These are phyloP conservation scores for Turritis glabra DNA, from an alignment of 345 rosid species.

Conservation along the genomic window DNA sequence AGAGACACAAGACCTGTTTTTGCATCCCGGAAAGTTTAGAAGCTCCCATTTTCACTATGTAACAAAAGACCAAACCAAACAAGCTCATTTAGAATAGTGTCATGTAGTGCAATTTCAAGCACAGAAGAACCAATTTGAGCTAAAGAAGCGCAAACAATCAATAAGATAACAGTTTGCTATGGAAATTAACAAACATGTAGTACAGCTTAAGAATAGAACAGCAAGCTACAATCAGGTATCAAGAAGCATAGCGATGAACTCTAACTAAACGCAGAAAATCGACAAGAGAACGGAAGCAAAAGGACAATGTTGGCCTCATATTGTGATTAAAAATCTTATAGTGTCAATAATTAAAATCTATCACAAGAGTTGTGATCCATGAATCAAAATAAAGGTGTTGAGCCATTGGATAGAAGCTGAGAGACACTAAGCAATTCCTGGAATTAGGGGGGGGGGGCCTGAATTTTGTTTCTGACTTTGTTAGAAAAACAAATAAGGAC, in stretches of 20 bases:
- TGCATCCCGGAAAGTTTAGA: constrained; percentile 79
- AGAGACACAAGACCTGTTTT: constrained; percentile 78
- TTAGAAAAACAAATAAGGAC: too few relatives aligned
- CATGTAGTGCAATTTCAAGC: neutral
- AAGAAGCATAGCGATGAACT: neutral
- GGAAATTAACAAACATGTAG: too few relatives aligned
- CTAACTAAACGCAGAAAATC: too few relatives aligned
- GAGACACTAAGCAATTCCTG: neutral
- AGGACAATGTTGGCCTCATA: neutral
- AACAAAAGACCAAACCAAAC: neutral
- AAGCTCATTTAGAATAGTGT: neutral
- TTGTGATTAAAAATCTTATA: neutral
- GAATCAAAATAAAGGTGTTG: neutral
- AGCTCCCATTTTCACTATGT: constrained; percentile 40
- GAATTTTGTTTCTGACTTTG: too few relatives aligned
- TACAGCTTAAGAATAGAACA: too few relatives aligned
- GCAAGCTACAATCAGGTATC: too few relatives aligned
- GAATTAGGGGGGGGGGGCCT: too few relatives aligned
- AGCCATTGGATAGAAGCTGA: neutral
- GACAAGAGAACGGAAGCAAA: neutral
- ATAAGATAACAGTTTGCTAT: neutral
- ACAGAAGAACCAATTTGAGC: neutral
- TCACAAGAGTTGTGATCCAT: neutral
- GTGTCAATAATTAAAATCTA: neutral
- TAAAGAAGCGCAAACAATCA: neutral